phyloP scores from a whole-genome alignment of 1,284 basidiomycete genomes.

The Fomitopsis pinicola region DNA sequence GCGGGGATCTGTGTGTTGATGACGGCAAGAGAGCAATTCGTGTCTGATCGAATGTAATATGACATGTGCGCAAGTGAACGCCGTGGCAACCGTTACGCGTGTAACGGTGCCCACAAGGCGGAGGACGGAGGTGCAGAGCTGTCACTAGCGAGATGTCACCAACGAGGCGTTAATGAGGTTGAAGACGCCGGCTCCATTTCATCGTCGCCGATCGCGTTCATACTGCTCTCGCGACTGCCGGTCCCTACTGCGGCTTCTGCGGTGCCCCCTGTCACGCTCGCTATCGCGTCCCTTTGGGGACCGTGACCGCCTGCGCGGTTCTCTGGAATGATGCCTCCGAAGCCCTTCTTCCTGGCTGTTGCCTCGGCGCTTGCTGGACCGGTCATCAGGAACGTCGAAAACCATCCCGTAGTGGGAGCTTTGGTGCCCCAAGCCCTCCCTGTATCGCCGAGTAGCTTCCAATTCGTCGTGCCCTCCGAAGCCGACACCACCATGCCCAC shows the following conservation, averaged over 20 bases:
- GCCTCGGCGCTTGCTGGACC: constrained; percentile 23
- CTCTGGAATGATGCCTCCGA: constrained; percentile 20
- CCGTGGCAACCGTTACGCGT: neutral
- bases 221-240: constrained; percentile 13
- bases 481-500: constrained; percentile 31
- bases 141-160: neutral
- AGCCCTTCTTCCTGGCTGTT: constrained; percentile 21
- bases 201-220: constrained; percentile 14
- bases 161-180: neutral
- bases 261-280: constrained; percentile 20
- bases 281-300: constrained; percentile 21
- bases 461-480: constrained; percentile 72
- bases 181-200: neutral
- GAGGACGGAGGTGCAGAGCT: neutral
- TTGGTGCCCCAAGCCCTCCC: constrained; percentile 38
- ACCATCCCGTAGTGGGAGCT: constrained; percentile 62
- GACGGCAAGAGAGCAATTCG: neutral
- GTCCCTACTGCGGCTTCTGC: constrained; percentile 21
- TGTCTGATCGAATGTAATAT: neutral
- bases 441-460: constrained; percentile 63
- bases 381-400: constrained; percentile 53
- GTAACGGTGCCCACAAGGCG: neutral
- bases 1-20: neutral
- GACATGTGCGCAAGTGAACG: neutral
- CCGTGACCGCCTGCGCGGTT: constrained; percentile 14